These are phyloP conservation scores for Neospora caninum DNA, from an alignment of 169 alveolate species.

Conservation along the genomic window DNA sequence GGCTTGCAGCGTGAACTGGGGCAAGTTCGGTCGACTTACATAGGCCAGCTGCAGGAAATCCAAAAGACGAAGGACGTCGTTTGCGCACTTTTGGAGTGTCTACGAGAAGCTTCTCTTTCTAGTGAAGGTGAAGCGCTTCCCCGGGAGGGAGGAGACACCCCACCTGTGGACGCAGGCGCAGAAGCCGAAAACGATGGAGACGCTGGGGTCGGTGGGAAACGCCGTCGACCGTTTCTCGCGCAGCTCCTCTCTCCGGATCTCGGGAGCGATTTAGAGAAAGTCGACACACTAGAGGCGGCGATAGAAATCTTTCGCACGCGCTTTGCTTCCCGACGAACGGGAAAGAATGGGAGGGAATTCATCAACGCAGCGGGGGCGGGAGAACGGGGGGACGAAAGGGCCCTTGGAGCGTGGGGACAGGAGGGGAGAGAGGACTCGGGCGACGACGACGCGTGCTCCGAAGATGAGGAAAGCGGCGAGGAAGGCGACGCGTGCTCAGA, in stretches of 20 bases:
- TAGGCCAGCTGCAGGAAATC: neutral
- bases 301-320: neutral
- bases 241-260: constrained; percentile 1
- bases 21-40: constrained; percentile 33
- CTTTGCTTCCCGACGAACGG: neutral
- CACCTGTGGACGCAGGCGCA: neutral
- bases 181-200: neutral
- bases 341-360: neutral
- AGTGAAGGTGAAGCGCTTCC: neutral
- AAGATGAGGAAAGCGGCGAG: no score
- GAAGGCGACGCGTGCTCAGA: no score
- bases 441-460: neutral
- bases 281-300: neutral
- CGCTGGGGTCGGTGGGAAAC: neutral
- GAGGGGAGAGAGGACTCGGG: neutral
- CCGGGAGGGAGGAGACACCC: neutral
- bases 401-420: neutral
- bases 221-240: neutral
- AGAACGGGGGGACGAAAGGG: neutral
- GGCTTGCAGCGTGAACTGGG: constrained; percentile 8
- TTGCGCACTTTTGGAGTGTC: neutral
- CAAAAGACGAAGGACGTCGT: neutral
- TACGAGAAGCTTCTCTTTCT: neutral
- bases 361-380: neutral
- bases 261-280: neutral